A percentile compares a stretch with the other conserved stretches of the same genome.
Conservation (phyloP, 306 rosid species). For the Hylodesmum podocarpum region DNA sequence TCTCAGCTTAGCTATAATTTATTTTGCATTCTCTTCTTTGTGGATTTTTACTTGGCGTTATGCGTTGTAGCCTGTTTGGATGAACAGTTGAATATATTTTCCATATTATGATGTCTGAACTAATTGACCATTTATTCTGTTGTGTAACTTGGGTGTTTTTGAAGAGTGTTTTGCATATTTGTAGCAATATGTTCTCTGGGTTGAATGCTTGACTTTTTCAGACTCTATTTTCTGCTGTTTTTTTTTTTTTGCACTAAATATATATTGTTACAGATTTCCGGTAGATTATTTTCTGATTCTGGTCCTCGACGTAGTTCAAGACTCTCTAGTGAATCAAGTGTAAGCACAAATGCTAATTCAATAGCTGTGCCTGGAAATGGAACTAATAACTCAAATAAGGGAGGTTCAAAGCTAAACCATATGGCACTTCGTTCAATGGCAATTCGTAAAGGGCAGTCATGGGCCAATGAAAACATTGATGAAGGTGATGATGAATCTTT, state of each 20-base stretch:
- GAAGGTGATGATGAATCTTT: slow-evolving; percentile 62
- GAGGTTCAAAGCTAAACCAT: slow-evolving; percentile 74
- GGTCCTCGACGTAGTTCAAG: slow-evolving; percentile 94
- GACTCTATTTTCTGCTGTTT: not conserved
- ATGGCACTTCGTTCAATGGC: slow-evolving; percentile 71
- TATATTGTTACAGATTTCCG: slow-evolving; percentile 58
- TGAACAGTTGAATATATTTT: slow-evolving; percentile 14
- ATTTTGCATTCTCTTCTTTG: slow-evolving; percentile 20
- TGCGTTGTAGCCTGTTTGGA: slow-evolving; percentile 6
- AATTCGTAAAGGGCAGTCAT: slow-evolving; percentile 77
- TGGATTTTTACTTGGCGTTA: not conserved
- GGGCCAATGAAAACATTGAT: slow-evolving; percentile 86
- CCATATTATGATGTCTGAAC: not conserved
- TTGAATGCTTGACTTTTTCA: slow-evolving; percentile 12
- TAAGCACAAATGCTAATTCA: slow-evolving; percentile 56
- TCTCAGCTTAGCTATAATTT: slow-evolving; percentile 7
- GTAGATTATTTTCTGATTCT: slow-evolving; percentile 94
- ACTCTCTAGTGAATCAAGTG: slow-evolving; percentile 69
- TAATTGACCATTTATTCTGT: slow-evolving; percentile 1
- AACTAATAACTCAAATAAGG: slow-evolving; percentile 68
- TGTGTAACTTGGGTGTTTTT: not conserved
- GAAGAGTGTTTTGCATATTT: slow-evolving; percentile 17
- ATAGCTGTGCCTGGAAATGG: slow-evolving; percentile 64
- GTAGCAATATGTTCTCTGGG: not conserved
- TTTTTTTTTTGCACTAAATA: not conserved